These are phyloP conservation scores for Ophiocordyceps australis DNA, from an alignment of 2,329 filamentous ascomycete genomes.

Conservation along the genomic window DNA sequence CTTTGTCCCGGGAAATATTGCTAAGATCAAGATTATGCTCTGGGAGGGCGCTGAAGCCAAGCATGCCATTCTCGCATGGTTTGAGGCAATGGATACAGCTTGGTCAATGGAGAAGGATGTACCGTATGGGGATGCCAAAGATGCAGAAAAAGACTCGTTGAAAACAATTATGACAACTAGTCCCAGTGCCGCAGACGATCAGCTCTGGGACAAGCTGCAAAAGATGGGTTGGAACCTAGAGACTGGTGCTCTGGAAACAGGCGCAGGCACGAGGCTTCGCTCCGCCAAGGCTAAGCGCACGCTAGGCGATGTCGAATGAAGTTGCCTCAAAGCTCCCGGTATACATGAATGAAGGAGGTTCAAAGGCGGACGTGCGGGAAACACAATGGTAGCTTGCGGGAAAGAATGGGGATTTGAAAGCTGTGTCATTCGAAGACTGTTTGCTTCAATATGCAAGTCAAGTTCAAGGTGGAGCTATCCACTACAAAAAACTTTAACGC, in stretches of 20 bases:
- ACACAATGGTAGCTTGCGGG: too few relatives aligned
- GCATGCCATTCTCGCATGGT: constrained; percentile 17
- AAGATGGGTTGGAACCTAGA: constrained; percentile 15
- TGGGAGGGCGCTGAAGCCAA: constrained; percentile 10
- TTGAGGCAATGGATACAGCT: constrained; percentile 16
- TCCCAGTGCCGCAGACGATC: constrained; percentile 3
- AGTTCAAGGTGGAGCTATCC: too few relatives aligned
- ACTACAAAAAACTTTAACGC: too few relatives aligned
- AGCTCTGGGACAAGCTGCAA: constrained; percentile 11
- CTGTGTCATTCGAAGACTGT: too few relatives aligned
- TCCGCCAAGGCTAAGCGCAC: background rate
- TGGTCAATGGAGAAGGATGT: constrained; percentile 11
- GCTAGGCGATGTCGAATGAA: too few relatives aligned
- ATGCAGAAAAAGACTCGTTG: background rate
- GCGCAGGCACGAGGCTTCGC: constrained; percentile 13
- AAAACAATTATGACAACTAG: too few relatives aligned
- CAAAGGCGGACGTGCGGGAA: too few relatives aligned
- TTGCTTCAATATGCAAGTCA: too few relatives aligned
- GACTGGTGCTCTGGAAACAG: constrained; percentile 17
- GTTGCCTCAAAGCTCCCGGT: too few relatives aligned
- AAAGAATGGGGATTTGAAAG: too few relatives aligned
- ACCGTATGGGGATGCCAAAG: constrained; percentile 6
- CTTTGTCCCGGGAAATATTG: constrained; percentile 5
- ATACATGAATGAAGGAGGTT: too few relatives aligned
- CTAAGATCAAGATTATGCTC: constrained; percentile 16